phyloP scores from a whole-genome alignment of 2,329 filamentous ascomycete genomes.

The Colletotrichum sp. region DNA sequence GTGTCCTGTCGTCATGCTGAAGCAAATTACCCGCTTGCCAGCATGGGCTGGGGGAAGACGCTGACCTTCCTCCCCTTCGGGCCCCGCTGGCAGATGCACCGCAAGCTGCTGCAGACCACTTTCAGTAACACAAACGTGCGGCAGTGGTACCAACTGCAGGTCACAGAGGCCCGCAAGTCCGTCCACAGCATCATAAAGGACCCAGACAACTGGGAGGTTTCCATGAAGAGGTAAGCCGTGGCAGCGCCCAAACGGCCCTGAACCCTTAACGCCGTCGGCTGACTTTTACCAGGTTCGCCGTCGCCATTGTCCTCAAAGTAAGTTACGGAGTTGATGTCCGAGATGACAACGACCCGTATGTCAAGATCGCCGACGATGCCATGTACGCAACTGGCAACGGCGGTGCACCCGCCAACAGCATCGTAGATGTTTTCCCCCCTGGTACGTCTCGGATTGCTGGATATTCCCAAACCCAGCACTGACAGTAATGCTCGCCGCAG shows the following conservation, averaged over 20 bases:
- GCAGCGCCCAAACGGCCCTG: not conserved
- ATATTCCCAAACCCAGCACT: slow-evolving; percentile 11
- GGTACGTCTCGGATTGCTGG: slow-evolving; percentile 24
- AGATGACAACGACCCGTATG: slow-evolving; percentile 31
- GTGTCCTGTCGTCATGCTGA: not conserved
- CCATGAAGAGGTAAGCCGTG: slow-evolving; percentile 12
- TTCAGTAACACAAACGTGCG: slow-evolving; percentile 43
- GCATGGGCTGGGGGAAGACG: slow-evolving; percentile 51
- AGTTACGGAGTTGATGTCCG: slow-evolving; percentile 34
- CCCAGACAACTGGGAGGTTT: slow-evolving; percentile 23
- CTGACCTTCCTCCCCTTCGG: slow-evolving; percentile 50
- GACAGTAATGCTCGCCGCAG: slow-evolving; percentile 30
- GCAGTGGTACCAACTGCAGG: slow-evolving; percentile 37
- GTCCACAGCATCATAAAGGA: slow-evolving; percentile 26
- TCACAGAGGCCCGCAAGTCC: slow-evolving; percentile 30
- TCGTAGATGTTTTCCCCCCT: slow-evolving; percentile 54
- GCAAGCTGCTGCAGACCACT: slow-evolving; percentile 46
- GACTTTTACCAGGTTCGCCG: slow-evolving; percentile 27
- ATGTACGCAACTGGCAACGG: slow-evolving; percentile 33
- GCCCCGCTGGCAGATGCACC: slow-evolving; percentile 46
- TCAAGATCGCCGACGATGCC: slow-evolving; percentile 26
- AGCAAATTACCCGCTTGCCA: not conserved
- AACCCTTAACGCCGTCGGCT: not conserved
- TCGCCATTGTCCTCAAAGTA: slow-evolving; percentile 35
- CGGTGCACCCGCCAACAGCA: slow-evolving; percentile 36